These are phyloP conservation scores for Aristolochia contorta DNA, from an alignment of 164 flowering plant species.

Conservation along the genomic window DNA sequence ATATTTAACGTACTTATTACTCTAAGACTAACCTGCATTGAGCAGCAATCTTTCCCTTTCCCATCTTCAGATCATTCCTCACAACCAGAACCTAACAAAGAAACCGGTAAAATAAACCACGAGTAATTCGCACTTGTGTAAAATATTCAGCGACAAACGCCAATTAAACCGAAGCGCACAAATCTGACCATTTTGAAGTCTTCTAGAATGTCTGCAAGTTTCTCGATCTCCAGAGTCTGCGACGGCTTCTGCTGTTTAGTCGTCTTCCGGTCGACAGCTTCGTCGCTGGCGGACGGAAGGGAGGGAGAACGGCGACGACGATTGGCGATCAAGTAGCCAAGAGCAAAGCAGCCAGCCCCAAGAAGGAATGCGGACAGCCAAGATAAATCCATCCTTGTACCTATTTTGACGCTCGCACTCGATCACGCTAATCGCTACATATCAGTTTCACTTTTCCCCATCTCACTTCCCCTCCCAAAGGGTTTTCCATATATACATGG, in stretches of 20 bases:
- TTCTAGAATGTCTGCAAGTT: slow-evolving; percentile 72
- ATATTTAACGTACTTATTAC: background rate
- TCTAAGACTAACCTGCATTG: slow-evolving; percentile 70
- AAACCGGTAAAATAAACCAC: background rate
- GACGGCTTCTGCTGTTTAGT: slow-evolving; percentile 12
- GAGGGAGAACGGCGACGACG: slow-evolving; percentile 19
- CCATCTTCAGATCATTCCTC: slow-evolving; percentile 97
- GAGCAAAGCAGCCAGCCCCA: slow-evolving; percentile 77
- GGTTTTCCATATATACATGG: no score
- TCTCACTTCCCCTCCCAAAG: no score
- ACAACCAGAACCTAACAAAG: slow-evolving; percentile 72
- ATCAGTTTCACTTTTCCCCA: no score
- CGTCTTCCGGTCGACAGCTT: slow-evolving; percentile 19
- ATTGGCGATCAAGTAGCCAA: slow-evolving; percentile 56
- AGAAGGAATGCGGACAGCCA: slow-evolving; percentile 65
- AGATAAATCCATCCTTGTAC: slow-evolving; percentile 37
- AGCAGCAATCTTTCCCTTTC: slow-evolving; percentile 98
- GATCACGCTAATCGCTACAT: no score
- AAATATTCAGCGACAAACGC: background rate
- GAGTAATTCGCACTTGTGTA: background rate
- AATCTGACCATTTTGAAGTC: slow-evolving; percentile 79
- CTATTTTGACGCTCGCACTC: no score
- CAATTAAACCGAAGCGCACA: background rate
- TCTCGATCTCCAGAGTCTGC: slow-evolving; percentile 60
- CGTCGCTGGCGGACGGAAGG: slow-evolving; percentile 9